These are phyloP conservation scores for Ogataea salicorniae DNA, from an alignment of 805 yeast species.

Conservation along the genomic window DNA sequence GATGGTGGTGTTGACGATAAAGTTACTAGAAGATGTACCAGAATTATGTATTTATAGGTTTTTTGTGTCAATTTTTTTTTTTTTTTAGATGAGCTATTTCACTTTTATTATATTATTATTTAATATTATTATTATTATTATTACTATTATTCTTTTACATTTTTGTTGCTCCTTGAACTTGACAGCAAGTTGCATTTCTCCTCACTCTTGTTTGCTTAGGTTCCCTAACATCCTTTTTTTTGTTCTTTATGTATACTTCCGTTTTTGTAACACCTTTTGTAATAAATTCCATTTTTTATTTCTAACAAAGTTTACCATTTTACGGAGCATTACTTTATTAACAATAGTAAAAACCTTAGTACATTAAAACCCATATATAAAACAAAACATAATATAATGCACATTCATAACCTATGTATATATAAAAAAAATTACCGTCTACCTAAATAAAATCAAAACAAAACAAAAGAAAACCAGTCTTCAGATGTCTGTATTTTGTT, in stretches of 20 bases:
- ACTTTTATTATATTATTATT: no score
- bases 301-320: no score
- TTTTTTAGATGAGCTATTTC: background rate
- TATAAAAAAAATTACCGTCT: no score
- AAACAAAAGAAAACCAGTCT: no score
- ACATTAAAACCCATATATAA: no score
- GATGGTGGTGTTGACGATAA: conserved; percentile 10
- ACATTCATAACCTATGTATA: no score
- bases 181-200: background rate
- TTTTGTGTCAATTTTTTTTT: background rate
- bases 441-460: background rate
- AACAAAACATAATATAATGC: no score
- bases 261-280: background rate
- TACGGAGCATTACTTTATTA: no score
- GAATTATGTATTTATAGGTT: conserved; percentile 21
- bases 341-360: no score
- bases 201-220: background rate
- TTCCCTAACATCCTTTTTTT: background rate
- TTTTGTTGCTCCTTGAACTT: background rate
- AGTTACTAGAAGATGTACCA: conserved; percentile 30
- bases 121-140: no score
- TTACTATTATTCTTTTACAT: background rate
- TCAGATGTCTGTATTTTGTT: no score
- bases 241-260: background rate
- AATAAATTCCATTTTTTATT: background rate